Base-by-base conservation (phyloP, 2,329 filamentous ascomycete genomes). In the Dryadomyces quercus-mongolicae region DNA sequence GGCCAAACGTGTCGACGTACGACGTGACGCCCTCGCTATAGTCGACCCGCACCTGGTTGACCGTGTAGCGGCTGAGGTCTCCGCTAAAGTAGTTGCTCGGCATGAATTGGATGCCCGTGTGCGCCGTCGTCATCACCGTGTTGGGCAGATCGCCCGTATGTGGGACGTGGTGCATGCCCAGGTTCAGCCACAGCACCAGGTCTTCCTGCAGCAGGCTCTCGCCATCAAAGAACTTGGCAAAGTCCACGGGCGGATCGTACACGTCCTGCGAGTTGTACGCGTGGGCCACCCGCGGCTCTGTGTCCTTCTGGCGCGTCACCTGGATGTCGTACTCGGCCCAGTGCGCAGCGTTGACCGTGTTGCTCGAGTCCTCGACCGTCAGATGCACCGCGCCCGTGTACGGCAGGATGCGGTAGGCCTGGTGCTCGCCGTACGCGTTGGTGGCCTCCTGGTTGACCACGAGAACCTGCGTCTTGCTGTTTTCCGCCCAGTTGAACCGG, bases 91-190 rank as follows among this genome's bases (percentile, higher is more conserved):
- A 75, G 52, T 76, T 75, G 43, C 68, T 60, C 1, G 73, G 73
- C 62, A 68, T 70, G 58, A 75, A 66, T 40, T 68, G 63, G 46
- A 76, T 62, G 21, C 69, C 69, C 1, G 66, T 67, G 56, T 75
- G 72, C 2, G 73, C 72, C 10, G 70, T 70, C 16, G 71, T 74
- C 62, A 73, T 70, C 52, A 78, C 70, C 0, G 77, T 80, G 60
- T 77, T 78, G 18, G 76, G 77, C 13, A 80, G 62, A 59, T 78
- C 75, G 20, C 70, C 71, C 1, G 75, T 74, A 59, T 77, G 72
- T 10, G 77, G 74, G 16, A 79, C 64, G 60, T 81, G 78, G 60
- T 81, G 76, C 73, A 77, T 80, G 16, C 78, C 78, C 8, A 57
- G 51, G 51, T 57, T 80, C 56, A 80, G 68, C 70, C 73, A 80